These are phyloP conservation scores for Psidium friedrichsthalianum DNA, from an alignment of 345 rosid genomes.

Conservation along the genomic window DNA sequence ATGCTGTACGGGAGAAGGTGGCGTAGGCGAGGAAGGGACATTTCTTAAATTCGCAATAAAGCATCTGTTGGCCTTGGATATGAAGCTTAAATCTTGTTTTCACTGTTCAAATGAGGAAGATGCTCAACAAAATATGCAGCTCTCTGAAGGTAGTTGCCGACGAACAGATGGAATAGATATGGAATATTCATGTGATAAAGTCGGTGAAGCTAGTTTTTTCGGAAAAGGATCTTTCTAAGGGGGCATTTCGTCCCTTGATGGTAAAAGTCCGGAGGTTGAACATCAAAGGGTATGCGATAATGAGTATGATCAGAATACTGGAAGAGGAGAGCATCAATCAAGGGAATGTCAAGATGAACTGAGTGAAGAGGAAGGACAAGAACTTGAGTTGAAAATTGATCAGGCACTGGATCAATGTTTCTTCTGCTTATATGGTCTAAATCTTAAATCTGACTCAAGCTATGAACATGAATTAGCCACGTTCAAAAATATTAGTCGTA, in stretches of 20 bases:
- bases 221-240: conserved; percentile 32
- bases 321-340: conserved; percentile 23
- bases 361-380: conserved; percentile 72
- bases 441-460: conserved; percentile 81
- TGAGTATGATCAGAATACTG: conserved; percentile 11
- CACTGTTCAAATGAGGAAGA: conserved; percentile 38
- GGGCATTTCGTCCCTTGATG: conserved; percentile 5
- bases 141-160: conserved; percentile 11
- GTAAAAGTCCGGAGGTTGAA: conserved; percentile 8
- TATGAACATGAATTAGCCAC: conserved; percentile 79
- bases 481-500: conserved; percentile 84
- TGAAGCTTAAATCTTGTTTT: conserved; percentile 69
- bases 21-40: conserved; percentile 77
- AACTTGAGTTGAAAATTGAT: conserved; percentile 74
- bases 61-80: conserved; percentile 83
- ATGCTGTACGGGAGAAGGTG: conserved; percentile 74
- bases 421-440: conserved; percentile 93
- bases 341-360: conserved; percentile 32
- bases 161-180: conserved; percentile 7
- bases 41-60: conserved; percentile 93
- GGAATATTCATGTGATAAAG: conserved; percentile 13
- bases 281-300: conserved; percentile 7
- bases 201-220: conserved; percentile 15
- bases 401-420: conserved; percentile 95
- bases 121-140: conserved; percentile 18